These are phyloP conservation scores for Melaleuca alternifolia DNA, from an alignment of 345 rosid species.

Conservation along the genomic window DNA sequence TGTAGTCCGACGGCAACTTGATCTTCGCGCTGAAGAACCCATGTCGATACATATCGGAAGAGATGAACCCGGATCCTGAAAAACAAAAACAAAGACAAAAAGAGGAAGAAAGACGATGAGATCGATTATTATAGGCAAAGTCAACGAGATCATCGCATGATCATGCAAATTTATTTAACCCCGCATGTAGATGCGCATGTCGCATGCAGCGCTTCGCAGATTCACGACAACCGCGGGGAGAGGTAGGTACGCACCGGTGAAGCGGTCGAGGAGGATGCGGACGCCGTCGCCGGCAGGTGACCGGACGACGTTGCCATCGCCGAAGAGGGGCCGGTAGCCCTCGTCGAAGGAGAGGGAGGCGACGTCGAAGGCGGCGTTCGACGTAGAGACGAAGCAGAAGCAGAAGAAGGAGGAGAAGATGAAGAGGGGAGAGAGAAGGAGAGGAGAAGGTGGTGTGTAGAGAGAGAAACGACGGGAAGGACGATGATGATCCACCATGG, in stretches of 20 bases:
- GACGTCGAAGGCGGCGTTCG: slow-evolving; percentile 22
- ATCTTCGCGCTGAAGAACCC: slow-evolving; percentile 91
- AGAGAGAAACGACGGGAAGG: neutral
- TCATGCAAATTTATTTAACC: neutral
- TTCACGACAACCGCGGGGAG: neutral
- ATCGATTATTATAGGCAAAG: neutral
- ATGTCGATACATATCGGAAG: slow-evolving; percentile 76
- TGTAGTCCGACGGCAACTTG: slow-evolving; percentile 70
- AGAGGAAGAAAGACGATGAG: neutral
- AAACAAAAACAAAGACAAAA: neutral
- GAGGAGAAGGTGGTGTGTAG: neutral
- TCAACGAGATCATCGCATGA: neutral
- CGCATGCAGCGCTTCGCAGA: neutral
- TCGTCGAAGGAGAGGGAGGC: slow-evolving; percentile 64
- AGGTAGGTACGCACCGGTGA: slow-evolving; percentile 35
- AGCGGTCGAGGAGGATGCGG: slow-evolving; percentile 83
- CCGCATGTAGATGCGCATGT: neutral
- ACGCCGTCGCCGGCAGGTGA: slow-evolving; percentile 62
- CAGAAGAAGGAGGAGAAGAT: neutral
- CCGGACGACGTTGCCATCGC: slow-evolving; percentile 70
- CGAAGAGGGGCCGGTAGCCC: slow-evolving; percentile 74
- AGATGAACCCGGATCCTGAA: slow-evolving; percentile 83
- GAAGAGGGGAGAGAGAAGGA: neutral
- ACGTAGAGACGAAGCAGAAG: neutral
- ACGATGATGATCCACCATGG: neutral